Base-by-base conservation (phyloP, 495 filamentous ascomycete genomes). In the Wilcoxina mikolae region DNA sequence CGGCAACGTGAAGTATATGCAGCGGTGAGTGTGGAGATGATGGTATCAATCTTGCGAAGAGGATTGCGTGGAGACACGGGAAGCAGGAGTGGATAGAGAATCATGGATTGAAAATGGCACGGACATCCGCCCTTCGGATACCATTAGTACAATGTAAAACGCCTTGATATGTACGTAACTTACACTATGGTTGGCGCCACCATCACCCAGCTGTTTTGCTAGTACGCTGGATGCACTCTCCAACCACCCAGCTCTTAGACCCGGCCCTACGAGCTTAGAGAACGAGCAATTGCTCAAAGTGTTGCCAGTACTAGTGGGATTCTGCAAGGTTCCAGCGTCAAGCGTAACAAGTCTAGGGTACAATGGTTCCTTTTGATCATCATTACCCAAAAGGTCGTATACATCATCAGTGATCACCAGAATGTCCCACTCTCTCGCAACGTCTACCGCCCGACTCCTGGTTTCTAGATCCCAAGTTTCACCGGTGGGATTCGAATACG, bases 361-460 rank as follows among this genome's bases (percentile, higher is more conserved):
- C 0, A 80, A 76, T 64, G 27, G 59, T 17, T 28, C 41, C 31
- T 38, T 27, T 12, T 57, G 66, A 25, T 69, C 70, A 2, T 71
- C 50, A 18, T 65, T 65, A 12, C 45, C 60, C 0, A 95, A 72
- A 55, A 86, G 80, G 66, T 95, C 89, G 56, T 95, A 95, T 0
- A 95, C 86, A 67, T 95, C 88, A 68, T 95, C 88, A 11, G 75
- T 76, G n/a, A 95, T 74, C 44, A 94, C 67, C 4, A 94, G 69
- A 3, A 85, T 85, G 61, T 95, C 80, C 64, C 80, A 77, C 27
- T 78, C 67, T 11, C 87, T 74, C 2, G 87, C 88, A 3, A 90
- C 60, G 4, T 69, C 65, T 4, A 94, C 77, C 1, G 94, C 72
- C 12, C 65, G 66, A 55, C 78, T 66, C 0, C 88, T 74, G 4